Base-by-base conservation (phyloP, 2,329 filamentous ascomycete genomes). In the Diplodia corticola region DNA sequence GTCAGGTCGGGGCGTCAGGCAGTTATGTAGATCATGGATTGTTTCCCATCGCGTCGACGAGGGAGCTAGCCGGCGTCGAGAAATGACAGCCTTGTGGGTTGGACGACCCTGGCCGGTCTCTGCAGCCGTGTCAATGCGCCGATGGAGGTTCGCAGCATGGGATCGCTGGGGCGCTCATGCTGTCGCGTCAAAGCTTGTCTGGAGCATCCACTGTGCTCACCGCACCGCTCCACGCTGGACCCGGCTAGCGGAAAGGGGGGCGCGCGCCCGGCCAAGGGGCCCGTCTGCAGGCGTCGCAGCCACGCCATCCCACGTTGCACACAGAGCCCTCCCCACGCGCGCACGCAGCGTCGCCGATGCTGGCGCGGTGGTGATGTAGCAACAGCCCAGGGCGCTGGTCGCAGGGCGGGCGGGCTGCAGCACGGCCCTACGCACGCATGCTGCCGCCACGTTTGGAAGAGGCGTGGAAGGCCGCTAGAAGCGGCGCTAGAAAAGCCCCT, bases 51-150 rank as follows among this genome's bases (percentile, higher is more conserved):
- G 70, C 68, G 72, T 54, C 69, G 69, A 70, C 68, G 71, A 69
- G 63, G 69, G 69, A 69, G 69, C 67, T 61, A 61, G 44, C 57
- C 69, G 71, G 73, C 71, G 69, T 69, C 59, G 67, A 69, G 71
- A 72, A 71, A 68, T 70, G 67, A 64, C 69, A 76, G 73, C 74
- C 74, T 73, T 73, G 74, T 67, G 69, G 68, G 70, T 69, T 72
- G 70, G 59, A 30, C 37, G 35, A 70, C 67, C 71, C 68, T 70
- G 71, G 71, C 68, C 71, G 69, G 35, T n/a, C 40, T 61, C 48
- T 40, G 57, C 44, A 33, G 57, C 57, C 48, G 57, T 46, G 57
- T 61, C 57, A 61, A 61, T 61, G 57, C 57, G 57, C 57, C 57
- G 57, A 61, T 61, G 57, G 57, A 61, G 57, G 57, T 61, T 61